Base-by-base conservation (phyloP, 352 stramenopile genomes). In the Pythium myriotylum region DNA sequence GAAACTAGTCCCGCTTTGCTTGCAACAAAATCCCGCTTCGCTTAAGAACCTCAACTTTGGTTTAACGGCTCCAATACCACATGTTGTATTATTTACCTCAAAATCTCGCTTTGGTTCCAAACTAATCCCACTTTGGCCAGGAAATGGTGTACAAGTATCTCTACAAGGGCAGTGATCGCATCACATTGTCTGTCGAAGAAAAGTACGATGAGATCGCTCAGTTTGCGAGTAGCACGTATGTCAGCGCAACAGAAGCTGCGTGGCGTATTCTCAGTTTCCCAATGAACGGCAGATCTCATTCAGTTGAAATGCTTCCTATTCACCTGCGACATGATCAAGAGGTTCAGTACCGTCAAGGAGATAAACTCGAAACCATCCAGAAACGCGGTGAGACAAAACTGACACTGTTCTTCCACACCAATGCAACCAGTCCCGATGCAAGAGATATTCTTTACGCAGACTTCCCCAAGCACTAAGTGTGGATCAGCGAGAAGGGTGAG, bases 131-230 rank as follows among this genome's bases (percentile, higher is more conserved):
- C 16, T 49, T 49, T 49, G 42, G n/a, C 23, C 42, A 19, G 27
- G 42, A 49, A 22, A 49, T 29, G 42, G 42, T 14, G 42, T 49
- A 49, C 6, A 47, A 14, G 33, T 88, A 91, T 50, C 55, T 83
- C 9, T 83, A 80, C 60, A 88, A 86, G 55, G 70, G 77, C 4
- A 47, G 62, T 32, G 43, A 50, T 32, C n/a, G 45, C 4, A 39
- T 39, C 23, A 59, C 39, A n/a, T 40, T 49, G 5, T 49, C 20
- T 17, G 23, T 49, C 9, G 37, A 57, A 17, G 43, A 55, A 32
- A 43, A 55, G 27, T 27, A 55, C 48, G 48, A n/a, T n/a, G n/a
- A n/a, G n/a, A n/a, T n/a, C n/a, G n/a, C n/a, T n/a, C n/a, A n/a
- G n/a, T n/a, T n/a, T 19, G 48, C 13, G 20, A 55, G n/a, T 29